Percentiles rank a stretch among this genome's conserved stretches.
These are phyloP conservation scores for Geranium incanum DNA, from an alignment of 441 rosid genomes.

Conservation along the genomic window DNA sequence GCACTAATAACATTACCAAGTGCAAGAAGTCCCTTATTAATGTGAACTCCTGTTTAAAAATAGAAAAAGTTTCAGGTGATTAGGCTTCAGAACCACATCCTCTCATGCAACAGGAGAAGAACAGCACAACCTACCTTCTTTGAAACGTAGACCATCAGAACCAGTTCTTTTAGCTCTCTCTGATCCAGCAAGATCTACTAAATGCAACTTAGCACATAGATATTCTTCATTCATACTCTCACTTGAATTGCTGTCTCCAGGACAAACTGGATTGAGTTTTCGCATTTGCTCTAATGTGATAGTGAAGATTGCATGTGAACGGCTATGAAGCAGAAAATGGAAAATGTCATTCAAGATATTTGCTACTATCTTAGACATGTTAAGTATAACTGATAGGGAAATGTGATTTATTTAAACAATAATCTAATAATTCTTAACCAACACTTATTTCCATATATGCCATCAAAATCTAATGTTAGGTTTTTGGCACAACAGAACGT, in stretches of 20 bases:
- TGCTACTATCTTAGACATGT: too few species aligned
- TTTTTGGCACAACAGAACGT: too few species aligned
- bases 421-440: not conserved
- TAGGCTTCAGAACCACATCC: slow-evolving; percentile 18
- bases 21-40: slow-evolving; percentile 95
- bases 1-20: slow-evolving; percentile 99
- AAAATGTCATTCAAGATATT: slow-evolving; percentile 11
- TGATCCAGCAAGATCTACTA: slow-evolving; percentile 99
- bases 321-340: slow-evolving; percentile 43
- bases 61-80: slow-evolving; percentile 21
- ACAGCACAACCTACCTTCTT: slow-evolving; percentile 63
- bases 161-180: slow-evolving; percentile 98
- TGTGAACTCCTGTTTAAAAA: slow-evolving; percentile 73
- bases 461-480: not conserved
- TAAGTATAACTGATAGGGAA: not conserved
- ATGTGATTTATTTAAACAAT: not conserved
- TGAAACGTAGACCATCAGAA: slow-evolving; percentile 88
- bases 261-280: slow-evolving; percentile 52
- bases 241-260: slow-evolving; percentile 44
- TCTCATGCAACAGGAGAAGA: slow-evolving; percentile 11
- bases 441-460: not conserved
- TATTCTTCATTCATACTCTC: slow-evolving; percentile 78
- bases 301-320: slow-evolving; percentile 98
- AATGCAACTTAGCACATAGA: slow-evolving; percentile 93
- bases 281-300: slow-evolving; percentile 94